These are phyloP conservation scores for Arabis hirsuta DNA, from an alignment of 345 rosid genomes.

Conservation along the genomic window DNA sequence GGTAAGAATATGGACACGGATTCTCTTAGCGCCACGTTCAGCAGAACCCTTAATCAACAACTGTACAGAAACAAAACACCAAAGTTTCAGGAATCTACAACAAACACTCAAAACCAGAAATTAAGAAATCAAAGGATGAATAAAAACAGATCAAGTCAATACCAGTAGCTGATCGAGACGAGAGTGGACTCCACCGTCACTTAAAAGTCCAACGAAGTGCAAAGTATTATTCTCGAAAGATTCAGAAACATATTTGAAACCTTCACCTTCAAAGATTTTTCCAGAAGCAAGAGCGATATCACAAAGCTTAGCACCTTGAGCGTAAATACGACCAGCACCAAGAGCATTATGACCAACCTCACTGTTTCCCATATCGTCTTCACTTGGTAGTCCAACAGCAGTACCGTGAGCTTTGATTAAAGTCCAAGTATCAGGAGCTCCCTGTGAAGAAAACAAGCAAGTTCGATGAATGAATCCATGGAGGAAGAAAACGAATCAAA, in stretches of 20 bases:
- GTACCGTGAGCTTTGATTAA: constrained; percentile 86
- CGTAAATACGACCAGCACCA: constrained; percentile 94
- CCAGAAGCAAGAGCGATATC: constrained; percentile 94
- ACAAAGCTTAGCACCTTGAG: constrained; percentile 98
- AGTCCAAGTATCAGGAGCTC: constrained; percentile 86
- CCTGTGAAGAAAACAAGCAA: constrained; percentile 35
- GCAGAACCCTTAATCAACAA: constrained; percentile 80
- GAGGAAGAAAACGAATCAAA: background rate
- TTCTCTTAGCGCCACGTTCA: constrained; percentile 88
- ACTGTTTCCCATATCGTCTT: constrained; percentile 99
- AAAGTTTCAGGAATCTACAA: background rate
- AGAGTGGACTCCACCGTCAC: constrained; percentile 99
- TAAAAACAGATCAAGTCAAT: background rate
- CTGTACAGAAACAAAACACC: constrained; percentile 48
- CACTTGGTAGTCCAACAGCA: constrained; percentile 94
- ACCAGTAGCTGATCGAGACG: constrained; percentile 94
- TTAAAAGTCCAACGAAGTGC: constrained; percentile 87
- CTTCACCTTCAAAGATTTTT: constrained; percentile 79
- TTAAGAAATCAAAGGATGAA: background rate
- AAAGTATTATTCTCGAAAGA: constrained; percentile 63
- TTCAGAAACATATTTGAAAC: constrained; percentile 75
- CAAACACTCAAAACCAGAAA: background rate
- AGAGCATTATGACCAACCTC: constrained; percentile 99
- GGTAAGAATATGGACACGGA: constrained; percentile 87
- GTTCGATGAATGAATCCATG: background rate